A percentile compares a stretch with the other conserved stretches of the same genome.
These are phyloP conservation scores for Emmonsiellopsis sp. DNA, from an alignment of 2,329 filamentous ascomycete species.

Conservation along the genomic window DNA sequence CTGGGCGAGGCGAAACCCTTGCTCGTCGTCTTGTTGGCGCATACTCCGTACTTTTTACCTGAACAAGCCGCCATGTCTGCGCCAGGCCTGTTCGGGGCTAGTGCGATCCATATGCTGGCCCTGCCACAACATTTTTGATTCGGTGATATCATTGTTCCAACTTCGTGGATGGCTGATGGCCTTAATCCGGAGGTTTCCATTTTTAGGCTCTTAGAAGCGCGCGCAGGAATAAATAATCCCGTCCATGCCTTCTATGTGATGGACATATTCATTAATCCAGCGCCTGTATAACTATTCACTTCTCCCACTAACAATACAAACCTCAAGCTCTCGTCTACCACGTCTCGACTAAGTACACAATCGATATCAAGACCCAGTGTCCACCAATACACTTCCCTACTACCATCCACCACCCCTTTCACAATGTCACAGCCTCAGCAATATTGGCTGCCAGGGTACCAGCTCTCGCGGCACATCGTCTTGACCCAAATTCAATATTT, in stretches of 20 bases:
- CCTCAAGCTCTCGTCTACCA: no score
- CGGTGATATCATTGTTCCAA: no score
- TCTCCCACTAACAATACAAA: no score
- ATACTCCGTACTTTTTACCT: no score
- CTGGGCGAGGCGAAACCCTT: not conserved
- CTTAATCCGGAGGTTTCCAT: no score
- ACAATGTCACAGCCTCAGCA: constrained; percentile 31
- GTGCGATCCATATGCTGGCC: not conserved
- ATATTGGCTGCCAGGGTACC: constrained; percentile 41
- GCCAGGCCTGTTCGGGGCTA: not conserved
- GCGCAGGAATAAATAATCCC: not conserved
- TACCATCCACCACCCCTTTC: not conserved
- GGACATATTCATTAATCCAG: no score
- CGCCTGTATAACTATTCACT: no score
- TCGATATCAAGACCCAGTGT: constrained; percentile 4
- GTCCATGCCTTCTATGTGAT: not conserved
- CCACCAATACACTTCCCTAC: not conserved
- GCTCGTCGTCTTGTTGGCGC: not conserved
- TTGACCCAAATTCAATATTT: constrained; percentile 40
- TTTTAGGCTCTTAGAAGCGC: no score
- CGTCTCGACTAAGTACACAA: no score
- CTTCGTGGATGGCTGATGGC: no score
- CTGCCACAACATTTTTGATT: no score
- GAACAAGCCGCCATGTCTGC: no score
- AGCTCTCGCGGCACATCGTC: constrained; percentile 40